Conservation (phyloP, 2,329 filamentous ascomycete genomes). For the Ceratocystis eucalypticola region DNA sequence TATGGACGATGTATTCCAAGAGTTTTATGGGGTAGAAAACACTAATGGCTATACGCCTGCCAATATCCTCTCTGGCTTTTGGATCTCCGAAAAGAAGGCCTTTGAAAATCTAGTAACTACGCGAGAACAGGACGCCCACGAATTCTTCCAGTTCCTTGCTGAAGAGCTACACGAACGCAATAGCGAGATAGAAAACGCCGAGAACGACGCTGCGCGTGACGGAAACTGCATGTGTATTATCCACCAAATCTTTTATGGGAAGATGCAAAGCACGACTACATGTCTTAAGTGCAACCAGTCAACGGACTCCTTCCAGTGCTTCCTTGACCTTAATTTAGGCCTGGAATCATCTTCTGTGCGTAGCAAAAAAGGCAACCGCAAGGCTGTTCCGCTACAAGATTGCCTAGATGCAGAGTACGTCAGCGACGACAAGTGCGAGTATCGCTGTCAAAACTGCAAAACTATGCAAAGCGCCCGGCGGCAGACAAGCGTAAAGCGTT, state of each 20-base stretch:
- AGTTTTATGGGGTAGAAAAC: slow-evolving; percentile 58
- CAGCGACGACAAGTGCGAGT: slow-evolving; percentile 74
- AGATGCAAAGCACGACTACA: slow-evolving; percentile 77
- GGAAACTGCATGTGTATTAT: slow-evolving; percentile 76
- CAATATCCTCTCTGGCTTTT: slow-evolving; percentile 76
- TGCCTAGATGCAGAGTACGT: slow-evolving; percentile 82
- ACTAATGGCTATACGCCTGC: slow-evolving; percentile 84
- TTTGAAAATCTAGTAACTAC: slow-evolving; percentile 73
- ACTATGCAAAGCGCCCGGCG: slow-evolving; percentile 67
- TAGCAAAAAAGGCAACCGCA: slow-evolving; percentile 35
- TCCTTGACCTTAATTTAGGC: slow-evolving; percentile 80
- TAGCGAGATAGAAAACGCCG: slow-evolving; percentile 41
- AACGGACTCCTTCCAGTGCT: slow-evolving; percentile 72
- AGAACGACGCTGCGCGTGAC: slow-evolving; percentile 44
- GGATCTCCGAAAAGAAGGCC: slow-evolving; percentile 65
- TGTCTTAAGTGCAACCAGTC: slow-evolving; percentile 77
- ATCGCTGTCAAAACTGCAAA: slow-evolving; percentile 71
- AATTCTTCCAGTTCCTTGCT: slow-evolving; percentile 91
- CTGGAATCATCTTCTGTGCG: slow-evolving; percentile 64
- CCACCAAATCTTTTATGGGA: slow-evolving; percentile 88
- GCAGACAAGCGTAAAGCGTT: slow-evolving; percentile 66
- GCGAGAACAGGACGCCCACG: slow-evolving; percentile 91
- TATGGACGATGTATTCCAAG: slow-evolving; percentile 61
- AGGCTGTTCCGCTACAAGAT: slow-evolving; percentile 45
- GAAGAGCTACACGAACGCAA: slow-evolving; percentile 82